Evolutionary conservation across 2,329 filamentous ascomycete genomes (phyloP).

Genomic region (Cladobotryum protrusum): DNA sequence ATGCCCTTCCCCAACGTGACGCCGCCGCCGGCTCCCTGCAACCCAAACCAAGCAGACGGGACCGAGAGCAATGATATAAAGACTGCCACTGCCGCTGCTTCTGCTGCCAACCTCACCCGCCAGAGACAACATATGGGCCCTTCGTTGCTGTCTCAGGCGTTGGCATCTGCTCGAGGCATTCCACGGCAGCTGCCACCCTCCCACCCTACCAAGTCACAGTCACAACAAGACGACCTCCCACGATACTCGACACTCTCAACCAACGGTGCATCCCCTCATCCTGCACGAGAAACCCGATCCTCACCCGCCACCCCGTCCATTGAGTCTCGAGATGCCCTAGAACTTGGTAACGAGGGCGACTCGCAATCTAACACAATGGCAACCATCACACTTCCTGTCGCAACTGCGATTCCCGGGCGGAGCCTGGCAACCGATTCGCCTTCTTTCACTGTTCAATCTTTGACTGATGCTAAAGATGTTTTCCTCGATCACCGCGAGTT

Average conservation of each 20-base stretch:
- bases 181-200: constrained; percentile 19
- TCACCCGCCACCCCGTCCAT: constrained; percentile 1
- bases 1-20: not conserved
- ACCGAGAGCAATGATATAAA: constrained; percentile 35
- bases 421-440: constrained; percentile 27
- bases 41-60: constrained; percentile 1
- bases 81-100: constrained; percentile 27
- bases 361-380: constrained; percentile 25
- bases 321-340: constrained; percentile 28
- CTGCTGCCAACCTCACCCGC: constrained; percentile 16
- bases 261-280: not conserved
- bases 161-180: constrained; percentile 53
- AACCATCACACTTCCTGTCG: constrained; percentile 25
- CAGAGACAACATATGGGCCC: constrained; percentile 43
- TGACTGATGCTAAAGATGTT: constrained; percentile 31
- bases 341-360: constrained; percentile 24
- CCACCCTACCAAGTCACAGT: not conserved
- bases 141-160: constrained; percentile 51
- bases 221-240: not conserved
- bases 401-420: constrained; percentile 21
- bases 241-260: not conserved
- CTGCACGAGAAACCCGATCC: constrained; percentile 2
- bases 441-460: constrained; percentile 25
- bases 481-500: constrained; percentile 30
- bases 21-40: not conserved